Base-by-base conservation (phyloP, 2,329 filamentous ascomycete genomes). In the Claviceps capensis region DNA sequence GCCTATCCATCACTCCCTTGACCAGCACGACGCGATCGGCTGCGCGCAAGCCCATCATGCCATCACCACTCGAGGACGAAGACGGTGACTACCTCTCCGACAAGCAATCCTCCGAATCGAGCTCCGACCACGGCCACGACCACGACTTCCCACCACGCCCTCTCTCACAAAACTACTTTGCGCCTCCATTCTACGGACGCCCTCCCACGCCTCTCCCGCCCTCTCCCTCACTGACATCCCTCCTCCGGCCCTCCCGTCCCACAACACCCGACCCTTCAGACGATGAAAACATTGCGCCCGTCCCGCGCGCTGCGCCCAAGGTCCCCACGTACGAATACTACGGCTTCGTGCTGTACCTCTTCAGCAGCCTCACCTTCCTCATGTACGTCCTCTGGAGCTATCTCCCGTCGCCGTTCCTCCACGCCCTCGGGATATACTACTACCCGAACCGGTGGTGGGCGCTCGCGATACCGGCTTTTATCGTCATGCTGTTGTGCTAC, bases 241-340 rank as follows among this genome's bases (percentile, higher is more conserved):
- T 98, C 19, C 79, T 97, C 7, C 86, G 90, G 1, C 88, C 88
- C 3, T 95, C 88, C 26, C 79, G 90, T n/a, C 91, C 90, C 1
- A 95, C 88, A 1, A 97, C 91, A 0, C 91, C 93, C 14, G 90
- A 96, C 63, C 87, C 84, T 41, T 94, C 88, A 0, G 90, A 95
- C 68, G 85, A 90, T 59, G 91, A 97, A 60, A 78, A 85, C 40
- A 80, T 95, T 16, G 88, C 88, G 4, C 85, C 89, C 47, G 81
- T 95, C 17, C 88, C 90, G 5, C 85, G 88, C 52, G 90, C 89
- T 1, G 85, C 85, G 51, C 93, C 93, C 1, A 89, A 93, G 65
- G 90, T 98, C 2, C 93, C 93, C n/a, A 98, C 93, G 0, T 97
- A 98, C 72, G 93, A 98, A 66, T 98, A 97, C 78, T 97, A 97